These are phyloP conservation scores for Coemansia sp. DNA, from an alignment of 192 early-diverging fungal species.

Conservation along the genomic window DNA sequence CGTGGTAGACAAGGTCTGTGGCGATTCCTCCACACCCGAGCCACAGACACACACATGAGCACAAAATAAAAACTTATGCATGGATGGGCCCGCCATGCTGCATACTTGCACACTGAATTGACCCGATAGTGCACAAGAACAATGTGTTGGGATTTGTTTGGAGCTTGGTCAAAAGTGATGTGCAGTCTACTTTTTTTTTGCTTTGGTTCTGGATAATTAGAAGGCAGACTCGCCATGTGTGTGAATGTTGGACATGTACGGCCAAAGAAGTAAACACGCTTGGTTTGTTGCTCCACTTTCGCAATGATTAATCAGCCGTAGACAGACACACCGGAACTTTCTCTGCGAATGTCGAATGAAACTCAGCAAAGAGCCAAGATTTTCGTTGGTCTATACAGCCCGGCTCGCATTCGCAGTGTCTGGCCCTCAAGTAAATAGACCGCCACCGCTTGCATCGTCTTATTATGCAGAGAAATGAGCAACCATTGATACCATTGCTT, in stretches of 20 bases:
- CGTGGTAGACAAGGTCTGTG: background rate
- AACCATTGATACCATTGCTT: background rate
- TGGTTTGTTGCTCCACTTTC: background rate
- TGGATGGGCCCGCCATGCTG: background rate
- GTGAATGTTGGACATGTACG: background rate
- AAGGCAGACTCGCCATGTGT: background rate
- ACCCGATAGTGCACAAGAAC: background rate
- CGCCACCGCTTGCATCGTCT: background rate
- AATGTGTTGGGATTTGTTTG: background rate
- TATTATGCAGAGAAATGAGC: background rate
- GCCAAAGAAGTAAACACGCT: background rate
- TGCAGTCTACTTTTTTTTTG: background rate
- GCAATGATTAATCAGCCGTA: background rate
- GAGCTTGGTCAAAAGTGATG: background rate
- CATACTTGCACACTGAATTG: background rate
- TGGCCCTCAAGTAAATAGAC: background rate
- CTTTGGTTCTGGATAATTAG: background rate
- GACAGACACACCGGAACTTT: background rate
- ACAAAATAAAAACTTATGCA: background rate
- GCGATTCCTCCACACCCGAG: slow-evolving; percentile 7
- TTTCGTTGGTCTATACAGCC: background rate
- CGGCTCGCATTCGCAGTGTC: background rate
- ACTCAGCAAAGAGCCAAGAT: background rate
- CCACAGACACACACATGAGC: background rate
- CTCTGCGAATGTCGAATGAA: background rate